Evolutionary conservation across 208 protist genomes (phyloP), one percentile per base, ranked within the genome.

Genomic region (Trypanosomatidae sp.): DNA sequence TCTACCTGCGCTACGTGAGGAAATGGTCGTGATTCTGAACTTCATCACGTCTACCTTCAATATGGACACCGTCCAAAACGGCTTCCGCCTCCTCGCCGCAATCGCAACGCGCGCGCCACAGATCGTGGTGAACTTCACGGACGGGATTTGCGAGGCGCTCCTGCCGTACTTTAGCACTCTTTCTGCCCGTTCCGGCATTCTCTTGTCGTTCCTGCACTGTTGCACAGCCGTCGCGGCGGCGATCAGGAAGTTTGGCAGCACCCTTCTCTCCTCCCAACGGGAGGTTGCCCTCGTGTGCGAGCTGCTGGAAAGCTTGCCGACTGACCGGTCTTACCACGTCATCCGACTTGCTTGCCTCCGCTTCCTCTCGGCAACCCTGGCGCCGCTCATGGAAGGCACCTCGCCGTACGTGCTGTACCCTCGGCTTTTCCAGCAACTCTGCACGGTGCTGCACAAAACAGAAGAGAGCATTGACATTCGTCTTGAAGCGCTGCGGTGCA

Each of bases 391-490:
- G 39, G 78, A 88, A 46, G 88, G 86, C 19, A 65, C 83, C 44
- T 84, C 88, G 5, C 86, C 90, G 7, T 97, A 97, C 74, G 77
- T 83, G 41, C 66, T 90, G 52, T 89, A 89, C 66, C 92, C 92
- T 19, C 82, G 82, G 17, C 85, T 97, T 5, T 97, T 90, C 66
- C 72, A 73, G 49, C 80, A 85, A 46, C 80, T 97, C 25, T 86
- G 88, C 53, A 74, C 68, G 30, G 85, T 95, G 28, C 62, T 97
- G 73, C 82, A 74, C 53, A 84, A 82, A 58, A 81, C 73, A 43
- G 89, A 95, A 47, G 92, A 97, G 62, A 85, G 80, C 62, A 71
- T 86, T 1, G 82, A 93, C 39, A 82, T 94, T 4, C 92, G 92
- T 66, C 83, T 97, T 33, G 90, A 95, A 71, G 87, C 90, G 28